Evolutionary conservation across 2,329 filamentous ascomycete genomes (phyloP), one percentile per base, ranked within the genome.

Genomic region (Aspergillus fijiensis): DNA sequence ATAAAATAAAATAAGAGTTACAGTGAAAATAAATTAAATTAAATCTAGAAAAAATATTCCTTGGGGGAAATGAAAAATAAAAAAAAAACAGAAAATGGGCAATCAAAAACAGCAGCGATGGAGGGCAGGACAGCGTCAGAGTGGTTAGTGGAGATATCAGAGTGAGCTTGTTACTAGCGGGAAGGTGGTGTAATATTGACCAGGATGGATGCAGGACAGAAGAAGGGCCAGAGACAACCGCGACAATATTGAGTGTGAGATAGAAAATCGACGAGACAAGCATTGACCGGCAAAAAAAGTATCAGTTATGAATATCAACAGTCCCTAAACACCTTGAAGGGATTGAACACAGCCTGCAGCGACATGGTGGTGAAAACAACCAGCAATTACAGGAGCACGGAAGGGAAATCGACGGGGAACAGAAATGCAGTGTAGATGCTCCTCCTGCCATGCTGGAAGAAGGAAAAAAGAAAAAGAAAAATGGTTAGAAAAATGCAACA

Each of bases 151-250:
- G 63, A 64, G 65, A 68, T 70, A 72, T 71, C 65, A 72, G 66
- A 62, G 69, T 65, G 67, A 67, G 66, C 70, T 72, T 69, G 70
- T 72, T 68, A 73, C 68, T 74, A 73, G 72, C 69, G 71, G 70
- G 65, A 72, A 70, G 66, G 68, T 70, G 66, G 73, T 75, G 73
- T 75, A 75, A 75, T 74, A 70, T 71, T 65, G 69, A 68, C 72
- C 64, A 71, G 71, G 72, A 70, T 75, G 65, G 63, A 68, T 73
- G 71, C 71, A 74, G 69, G 66, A 72, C 64, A 67, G 70, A 63
- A 67, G 70, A 71, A 68, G 67, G 69, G 65, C 66, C 68, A 62
- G 51, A 61, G 55, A 65, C 60, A 64, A 65, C 67, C 66, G 69
- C 70, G 65, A 63, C 59, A 64, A 55, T 61, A 60, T 60, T 48